Conservation (phyloP, 257 asterid genomes). For the Solanum boliviense region DNA sequence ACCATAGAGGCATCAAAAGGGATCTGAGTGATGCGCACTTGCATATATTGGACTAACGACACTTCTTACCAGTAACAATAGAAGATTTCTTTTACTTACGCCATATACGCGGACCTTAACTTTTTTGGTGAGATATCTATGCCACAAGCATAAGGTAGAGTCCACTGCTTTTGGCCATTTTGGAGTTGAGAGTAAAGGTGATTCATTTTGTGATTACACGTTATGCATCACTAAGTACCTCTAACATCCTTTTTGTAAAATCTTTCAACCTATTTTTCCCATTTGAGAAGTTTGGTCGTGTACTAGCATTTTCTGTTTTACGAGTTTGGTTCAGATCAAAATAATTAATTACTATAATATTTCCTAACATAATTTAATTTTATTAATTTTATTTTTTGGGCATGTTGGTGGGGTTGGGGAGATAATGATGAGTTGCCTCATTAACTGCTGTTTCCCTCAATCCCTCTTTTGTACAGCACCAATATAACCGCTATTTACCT, state of each 20-base stretch:
- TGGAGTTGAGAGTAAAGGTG: background rate
- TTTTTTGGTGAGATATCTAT: background rate
- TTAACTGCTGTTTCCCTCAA: background rate
- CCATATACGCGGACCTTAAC: background rate
- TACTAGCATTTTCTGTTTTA: background rate
- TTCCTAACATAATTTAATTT: background rate
- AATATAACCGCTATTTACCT: background rate
- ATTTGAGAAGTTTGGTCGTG: background rate
- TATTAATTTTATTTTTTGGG: background rate
- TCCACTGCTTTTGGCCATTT: background rate
- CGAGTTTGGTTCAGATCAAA: background rate
- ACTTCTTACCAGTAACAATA: conserved; percentile 14
- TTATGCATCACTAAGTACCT: background rate
- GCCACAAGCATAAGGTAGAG: background rate
- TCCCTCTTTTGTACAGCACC: background rate
- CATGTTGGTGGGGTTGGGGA: background rate
- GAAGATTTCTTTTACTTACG: background rate
- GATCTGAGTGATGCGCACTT: conserved; percentile 8
- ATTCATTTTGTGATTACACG: background rate
- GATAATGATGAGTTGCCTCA: background rate
- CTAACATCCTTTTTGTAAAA: background rate
- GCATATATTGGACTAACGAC: conserved; percentile 3
- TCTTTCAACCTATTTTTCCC: background rate
- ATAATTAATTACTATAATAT: background rate
- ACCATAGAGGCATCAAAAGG: conserved; percentile 19